Evolutionary conservation across 2,329 filamentous ascomycete species (phyloP).

Genomic region (Ploettnerulaceae sp.): DNA sequence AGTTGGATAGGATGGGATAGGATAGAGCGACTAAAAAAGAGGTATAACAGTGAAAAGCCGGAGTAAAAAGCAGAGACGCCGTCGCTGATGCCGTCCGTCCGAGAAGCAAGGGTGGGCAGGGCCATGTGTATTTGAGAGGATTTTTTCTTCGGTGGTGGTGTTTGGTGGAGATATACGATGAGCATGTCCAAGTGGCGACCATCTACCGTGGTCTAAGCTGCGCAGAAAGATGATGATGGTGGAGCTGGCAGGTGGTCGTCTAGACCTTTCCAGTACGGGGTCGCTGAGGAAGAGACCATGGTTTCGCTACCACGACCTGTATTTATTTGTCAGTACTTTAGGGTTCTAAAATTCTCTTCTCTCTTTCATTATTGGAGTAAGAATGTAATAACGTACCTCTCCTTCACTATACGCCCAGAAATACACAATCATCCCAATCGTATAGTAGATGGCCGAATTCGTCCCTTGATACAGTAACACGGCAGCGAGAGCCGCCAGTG

Average conservation of each 20-base stretch:
- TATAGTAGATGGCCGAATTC: conserved; percentile 87
- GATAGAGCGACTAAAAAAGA: conserved; percentile 2
- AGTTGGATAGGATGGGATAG: too few relatives aligned
- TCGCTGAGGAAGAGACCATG: conserved; percentile 31
- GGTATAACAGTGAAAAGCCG: conserved; percentile 1
- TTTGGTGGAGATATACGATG: background rate
- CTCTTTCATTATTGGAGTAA: background rate
- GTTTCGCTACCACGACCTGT: conserved; percentile 27
- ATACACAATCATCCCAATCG: conserved; percentile 80
- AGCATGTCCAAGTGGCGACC: background rate
- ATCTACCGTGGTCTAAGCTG: conserved; percentile 2
- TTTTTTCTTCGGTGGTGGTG: background rate
- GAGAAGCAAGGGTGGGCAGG: background rate
- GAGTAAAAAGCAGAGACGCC: too few relatives aligned
- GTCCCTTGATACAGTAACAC: conserved; percentile 86
- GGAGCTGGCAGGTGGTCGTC: conserved; percentile 3
- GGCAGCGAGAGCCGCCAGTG: conserved; percentile 68
- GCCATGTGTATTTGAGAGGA: background rate
- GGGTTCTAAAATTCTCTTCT: too few relatives aligned
- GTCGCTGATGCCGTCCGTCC: conserved; percentile 8
- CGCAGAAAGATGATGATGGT: background rate
- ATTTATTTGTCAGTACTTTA: conserved; percentile 16
- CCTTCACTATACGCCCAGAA: conserved; percentile 98
- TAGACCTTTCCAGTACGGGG: conserved; percentile 27
- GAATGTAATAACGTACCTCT: conserved; percentile 63